Evolutionary conservation across 768 basidiomycete species (phyloP).

Genomic region (Pisolithus orientalis): DNA sequence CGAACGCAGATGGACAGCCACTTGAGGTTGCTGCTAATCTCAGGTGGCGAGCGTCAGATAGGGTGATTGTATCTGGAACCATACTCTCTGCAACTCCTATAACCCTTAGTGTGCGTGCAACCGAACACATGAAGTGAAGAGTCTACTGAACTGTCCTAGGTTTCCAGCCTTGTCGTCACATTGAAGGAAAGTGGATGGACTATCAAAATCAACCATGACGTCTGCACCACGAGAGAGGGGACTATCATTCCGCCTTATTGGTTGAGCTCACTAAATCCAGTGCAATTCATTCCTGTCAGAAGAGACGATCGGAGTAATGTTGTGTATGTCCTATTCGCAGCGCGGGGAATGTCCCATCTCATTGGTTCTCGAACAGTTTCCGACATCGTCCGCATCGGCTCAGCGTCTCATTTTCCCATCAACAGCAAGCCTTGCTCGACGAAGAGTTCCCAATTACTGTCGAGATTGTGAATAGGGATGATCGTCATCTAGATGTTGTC

Average conservation of each 20-base stretch:
- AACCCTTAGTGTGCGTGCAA: constrained; percentile 45
- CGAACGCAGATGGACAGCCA: constrained; percentile 12
- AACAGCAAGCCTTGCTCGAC: constrained; percentile 68
- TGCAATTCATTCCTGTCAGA: constrained; percentile 46
- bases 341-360: not conserved
- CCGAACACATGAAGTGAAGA: not conserved
- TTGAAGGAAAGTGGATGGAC: constrained; percentile 61
- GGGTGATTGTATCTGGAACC: constrained; percentile 56
- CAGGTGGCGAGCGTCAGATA: constrained; percentile 50
- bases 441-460: constrained; percentile 75
- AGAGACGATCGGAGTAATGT: constrained; percentile 42
- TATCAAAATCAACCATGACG: constrained; percentile 54
- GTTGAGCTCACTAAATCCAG: constrained; percentile 52
- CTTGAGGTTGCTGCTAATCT: constrained; percentile 36
- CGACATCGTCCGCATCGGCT: constrained; percentile 59
- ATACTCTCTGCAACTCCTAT: constrained; percentile 45
- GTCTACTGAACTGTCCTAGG: constrained; percentile 9
- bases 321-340: constrained; percentile 32
- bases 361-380: constrained; percentile 35
- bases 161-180: constrained; percentile 44
- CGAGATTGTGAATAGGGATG: constrained; percentile 66
- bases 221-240: constrained; percentile 32
- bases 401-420: constrained; percentile 48
- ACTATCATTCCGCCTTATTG: constrained; percentile 36
- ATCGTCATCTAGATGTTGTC: constrained; percentile 56